These are phyloP conservation scores for Bipolaris victoriae DNA, from an alignment of 2,329 filamentous ascomycete genomes.

Conservation along the genomic window DNA sequence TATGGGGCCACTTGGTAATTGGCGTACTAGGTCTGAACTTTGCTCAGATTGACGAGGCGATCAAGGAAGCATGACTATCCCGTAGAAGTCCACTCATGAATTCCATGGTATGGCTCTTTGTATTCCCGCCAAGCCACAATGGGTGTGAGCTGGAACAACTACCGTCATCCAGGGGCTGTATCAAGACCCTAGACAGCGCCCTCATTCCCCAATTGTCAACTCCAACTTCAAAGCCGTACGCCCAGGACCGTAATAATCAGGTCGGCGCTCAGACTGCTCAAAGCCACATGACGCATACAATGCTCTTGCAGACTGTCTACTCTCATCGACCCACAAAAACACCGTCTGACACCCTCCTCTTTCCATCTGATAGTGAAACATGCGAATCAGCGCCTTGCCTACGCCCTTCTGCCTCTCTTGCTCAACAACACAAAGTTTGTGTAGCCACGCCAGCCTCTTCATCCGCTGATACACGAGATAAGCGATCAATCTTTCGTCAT, in stretches of 20 bases:
- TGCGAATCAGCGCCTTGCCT: conserved; percentile 53
- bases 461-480: conserved; percentile 48
- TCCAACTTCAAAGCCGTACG: conserved; percentile 49
- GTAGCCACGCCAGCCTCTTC: conserved; percentile 52
- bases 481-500: conserved; percentile 45
- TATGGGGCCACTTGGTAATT: conserved; percentile 1
- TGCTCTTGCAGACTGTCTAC: conserved; percentile 51
- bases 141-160: neutral
- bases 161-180: neutral
- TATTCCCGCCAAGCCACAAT: neutral
- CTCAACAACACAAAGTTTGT: conserved; percentile 60
- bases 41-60: neutral
- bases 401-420: conserved; percentile 56
- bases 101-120: neutral
- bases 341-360: conserved; percentile 57
- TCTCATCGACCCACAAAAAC: conserved; percentile 60
- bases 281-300: conserved; percentile 57
- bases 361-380: conserved; percentile 51
- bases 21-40: neutral
- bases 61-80: neutral
- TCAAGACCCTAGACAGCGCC: neutral
- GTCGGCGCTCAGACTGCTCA: conserved; percentile 53
- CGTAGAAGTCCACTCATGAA: neutral
- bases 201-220: conserved; percentile 25
- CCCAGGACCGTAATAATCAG: conserved; percentile 59